These are phyloP conservation scores for Exsudoporus frostii DNA, from an alignment of 768 basidiomycete species.

Conservation along the genomic window DNA sequence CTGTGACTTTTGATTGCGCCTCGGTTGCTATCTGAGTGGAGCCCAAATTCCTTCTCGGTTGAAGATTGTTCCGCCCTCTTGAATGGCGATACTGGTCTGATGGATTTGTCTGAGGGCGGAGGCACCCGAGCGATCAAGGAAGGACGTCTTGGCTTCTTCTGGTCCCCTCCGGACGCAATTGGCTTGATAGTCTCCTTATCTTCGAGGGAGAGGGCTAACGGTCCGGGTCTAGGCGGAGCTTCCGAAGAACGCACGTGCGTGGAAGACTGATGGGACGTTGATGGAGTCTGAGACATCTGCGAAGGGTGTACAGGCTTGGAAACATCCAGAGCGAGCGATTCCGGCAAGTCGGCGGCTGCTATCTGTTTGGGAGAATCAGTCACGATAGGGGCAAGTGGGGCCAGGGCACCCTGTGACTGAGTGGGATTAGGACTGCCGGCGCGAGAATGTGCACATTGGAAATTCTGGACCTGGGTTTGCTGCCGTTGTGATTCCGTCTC, in stretches of 20 bases:
- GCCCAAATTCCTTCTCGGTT: slow-evolving; percentile 36
- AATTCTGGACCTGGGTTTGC: slow-evolving; percentile 22
- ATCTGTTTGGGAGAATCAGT: slow-evolving; percentile 23
- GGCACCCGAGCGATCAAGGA: slow-evolving; percentile 22
- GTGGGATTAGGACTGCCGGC: slow-evolving; percentile 15
- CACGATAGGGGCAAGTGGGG: slow-evolving; percentile 9
- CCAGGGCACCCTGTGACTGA: neutral
- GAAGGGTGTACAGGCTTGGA: slow-evolving; percentile 3
- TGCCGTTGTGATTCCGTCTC: slow-evolving; percentile 27
- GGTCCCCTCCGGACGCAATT: neutral
- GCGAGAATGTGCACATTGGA: slow-evolving; percentile 15
- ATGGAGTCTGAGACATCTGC: slow-evolving; percentile 4
- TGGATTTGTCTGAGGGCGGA: slow-evolving; percentile 14
- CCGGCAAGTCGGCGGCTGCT: slow-evolving; percentile 3
- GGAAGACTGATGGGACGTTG: slow-evolving; percentile 2
- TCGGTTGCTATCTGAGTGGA: slow-evolving; percentile 17
- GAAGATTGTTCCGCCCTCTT: slow-evolving; percentile 16
- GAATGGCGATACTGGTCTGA: slow-evolving; percentile 17
- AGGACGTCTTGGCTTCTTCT: slow-evolving; percentile 17
- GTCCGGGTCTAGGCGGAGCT: neutral
- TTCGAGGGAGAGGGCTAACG: neutral
- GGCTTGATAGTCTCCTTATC: neutral
- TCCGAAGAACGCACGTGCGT: neutral
- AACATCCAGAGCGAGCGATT: neutral
- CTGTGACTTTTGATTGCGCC: slow-evolving; percentile 26